Percentiles rank a stretch among this genome's conserved stretches.
Evolutionary conservation across 129 eudicot genomes (phyloP).

Genomic region (Flaveria bidentis): DNA sequence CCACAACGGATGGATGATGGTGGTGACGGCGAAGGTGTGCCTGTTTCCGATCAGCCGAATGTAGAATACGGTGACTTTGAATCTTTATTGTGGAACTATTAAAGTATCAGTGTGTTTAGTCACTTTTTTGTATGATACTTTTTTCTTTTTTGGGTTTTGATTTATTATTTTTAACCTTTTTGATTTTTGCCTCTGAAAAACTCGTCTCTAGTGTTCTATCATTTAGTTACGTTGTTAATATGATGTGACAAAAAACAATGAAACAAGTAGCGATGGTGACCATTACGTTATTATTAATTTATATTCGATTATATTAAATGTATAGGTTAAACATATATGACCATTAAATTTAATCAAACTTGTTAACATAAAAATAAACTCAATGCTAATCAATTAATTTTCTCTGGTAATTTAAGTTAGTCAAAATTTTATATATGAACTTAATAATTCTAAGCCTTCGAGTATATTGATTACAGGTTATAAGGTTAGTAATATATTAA

Average conservation of each 20-base stretch:
- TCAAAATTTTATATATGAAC: too few species aligned
- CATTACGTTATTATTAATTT: too few species aligned
- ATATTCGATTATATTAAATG: too few species aligned
- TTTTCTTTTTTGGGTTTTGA: neutral
- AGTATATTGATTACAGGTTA: too few species aligned
- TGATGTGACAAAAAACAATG: slow-evolving; percentile 16
- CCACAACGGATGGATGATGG: slow-evolving; percentile 51
- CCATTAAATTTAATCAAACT: too few species aligned
- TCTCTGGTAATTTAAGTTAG: too few species aligned
- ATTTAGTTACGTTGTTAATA: slow-evolving; percentile 9
- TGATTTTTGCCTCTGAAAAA: neutral
- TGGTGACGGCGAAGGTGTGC: slow-evolving; percentile 29
- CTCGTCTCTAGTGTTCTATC: neutral
- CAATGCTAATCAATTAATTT: too few species aligned
- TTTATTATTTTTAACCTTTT: slow-evolving; percentile 3
- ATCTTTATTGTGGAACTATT: slow-evolving; percentile 56
- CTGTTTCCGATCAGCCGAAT: slow-evolving; percentile 32
- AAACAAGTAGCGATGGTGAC: neutral
- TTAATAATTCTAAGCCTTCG: too few species aligned
- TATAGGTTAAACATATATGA: too few species aligned
- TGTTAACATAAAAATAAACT: too few species aligned
- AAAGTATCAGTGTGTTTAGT: neutral
- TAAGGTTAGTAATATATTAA: too few species aligned
- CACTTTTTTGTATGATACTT: neutral
- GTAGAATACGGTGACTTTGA: slow-evolving; percentile 43